Base-by-base conservation (phyloP, 2,329 filamentous ascomycete species). In the Blastomyces silverae region DNA sequence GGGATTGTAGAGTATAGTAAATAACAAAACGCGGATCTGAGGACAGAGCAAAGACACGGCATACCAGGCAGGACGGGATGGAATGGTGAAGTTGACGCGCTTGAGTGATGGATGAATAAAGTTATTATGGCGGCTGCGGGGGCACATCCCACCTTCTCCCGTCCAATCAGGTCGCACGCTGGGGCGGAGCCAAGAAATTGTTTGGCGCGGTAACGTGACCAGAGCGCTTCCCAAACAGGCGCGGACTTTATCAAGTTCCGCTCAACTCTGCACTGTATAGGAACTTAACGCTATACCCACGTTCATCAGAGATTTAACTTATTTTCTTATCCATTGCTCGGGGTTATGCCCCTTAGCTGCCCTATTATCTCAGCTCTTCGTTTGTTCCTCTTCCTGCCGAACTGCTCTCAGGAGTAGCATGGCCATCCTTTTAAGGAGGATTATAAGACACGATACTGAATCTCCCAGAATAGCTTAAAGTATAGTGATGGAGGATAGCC, bases 391-490 rank as follows among this genome's bases (percentile, higher is more conserved):
- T 17, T 5, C 3, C 34, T 15, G 37, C 10, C 10, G 44, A 17
- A 42, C 22, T 59, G 1, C 7, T 44, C n/a, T 25, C 56, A 59
- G n/a, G 56, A 44, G 56, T 7, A 59, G 37, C 25, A 59, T 59
- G 37, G 56, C 37, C 28, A 61, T 22, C 59, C 59, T 50, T 11
- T 2, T 5, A n/a, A 25, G 31, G 37, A 53, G 15, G 25, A 53
- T 28, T 50, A 20, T 8, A 37, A 50, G 6, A 20, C 39, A 20
- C 44, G 34, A 22, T 50, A 50, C 39, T 22, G 25, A 25, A 31
- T 31, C 17, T 61, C 20, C 15, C 15, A 25, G 11, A 50, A n/a
- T 48, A 37, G 11, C 7, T 57, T 37, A 34, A 57, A 57, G 15
- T 42, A 17, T 22, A 34, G 44, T 22, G 28, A 62, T 53, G 46